A percentile compares a stretch with the other conserved stretches of the same genome.
Evolutionary conservation across 345 rosid genomes (phyloP).

Genomic region (Dimocarpus longan): DNA sequence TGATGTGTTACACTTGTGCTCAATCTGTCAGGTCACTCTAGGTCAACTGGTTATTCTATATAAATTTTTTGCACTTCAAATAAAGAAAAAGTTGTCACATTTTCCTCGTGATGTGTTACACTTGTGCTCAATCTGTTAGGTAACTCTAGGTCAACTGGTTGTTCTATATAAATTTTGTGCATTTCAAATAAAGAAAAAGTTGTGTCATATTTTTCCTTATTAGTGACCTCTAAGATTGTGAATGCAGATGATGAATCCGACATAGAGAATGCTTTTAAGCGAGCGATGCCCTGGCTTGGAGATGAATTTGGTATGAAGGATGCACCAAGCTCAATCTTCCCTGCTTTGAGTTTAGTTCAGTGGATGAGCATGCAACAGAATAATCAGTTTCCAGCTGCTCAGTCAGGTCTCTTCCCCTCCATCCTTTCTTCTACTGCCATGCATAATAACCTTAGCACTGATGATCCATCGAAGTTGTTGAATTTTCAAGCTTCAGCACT

Average conservation of each 20-base stretch:
- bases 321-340: slow-evolving; percentile 68
- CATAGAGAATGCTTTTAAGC: slow-evolving; percentile 81
- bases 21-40: too few relatives aligned
- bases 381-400: slow-evolving; percentile 68
- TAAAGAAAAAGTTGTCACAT: neutral
- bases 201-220: neutral
- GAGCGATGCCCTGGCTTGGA: slow-evolving; percentile 97
- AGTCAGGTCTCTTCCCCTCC: slow-evolving; percentile 63
- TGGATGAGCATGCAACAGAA: slow-evolving; percentile 99
- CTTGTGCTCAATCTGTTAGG: too few relatives aligned
- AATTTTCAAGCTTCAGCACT: slow-evolving; percentile 74
- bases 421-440: slow-evolving; percentile 50
- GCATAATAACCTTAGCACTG: slow-evolving; percentile 59
- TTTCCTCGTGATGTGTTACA: too few relatives aligned
- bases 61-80: too few relatives aligned
- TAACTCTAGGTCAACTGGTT: too few relatives aligned
- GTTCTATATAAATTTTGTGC: too few relatives aligned
- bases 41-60: too few relatives aligned
- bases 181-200: too few relatives aligned
- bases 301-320: slow-evolving; percentile 94
- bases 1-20: neutral
- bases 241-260: slow-evolving; percentile 85
- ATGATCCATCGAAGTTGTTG: slow-evolving; percentile 79
- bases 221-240: slow-evolving; percentile 24
- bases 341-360: slow-evolving; percentile 90